Evolutionary conservation across 345 rosid species (phyloP).

Genomic region (Eucalyptus caleyi): DNA sequence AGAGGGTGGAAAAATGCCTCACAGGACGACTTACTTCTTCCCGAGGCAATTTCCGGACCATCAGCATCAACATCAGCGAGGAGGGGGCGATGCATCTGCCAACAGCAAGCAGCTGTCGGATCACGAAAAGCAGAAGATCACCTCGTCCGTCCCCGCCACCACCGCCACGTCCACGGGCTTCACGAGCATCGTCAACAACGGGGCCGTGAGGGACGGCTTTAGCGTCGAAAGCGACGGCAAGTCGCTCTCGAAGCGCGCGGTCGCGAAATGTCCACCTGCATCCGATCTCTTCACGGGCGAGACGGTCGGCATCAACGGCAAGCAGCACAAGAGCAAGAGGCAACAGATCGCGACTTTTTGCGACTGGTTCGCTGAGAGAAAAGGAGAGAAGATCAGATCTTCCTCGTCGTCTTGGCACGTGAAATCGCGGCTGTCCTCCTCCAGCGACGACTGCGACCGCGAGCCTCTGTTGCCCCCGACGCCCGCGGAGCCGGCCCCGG

Average conservation of each 20-base stretch:
- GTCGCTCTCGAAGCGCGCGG: constrained; percentile 1
- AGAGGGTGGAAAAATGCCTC: constrained; percentile 53
- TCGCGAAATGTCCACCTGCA: constrained; percentile 6
- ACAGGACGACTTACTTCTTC: constrained; percentile 92
- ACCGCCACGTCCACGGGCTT: background rate
- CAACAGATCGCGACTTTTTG: constrained; percentile 52
- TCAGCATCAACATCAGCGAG: background rate
- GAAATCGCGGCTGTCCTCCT: constrained; percentile 21
- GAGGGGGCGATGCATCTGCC: constrained; percentile 32
- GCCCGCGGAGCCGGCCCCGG: constrained; percentile 12
- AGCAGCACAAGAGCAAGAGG: constrained; percentile 13
- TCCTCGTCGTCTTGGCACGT: constrained; percentile 1
- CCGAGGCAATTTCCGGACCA: constrained; percentile 94
- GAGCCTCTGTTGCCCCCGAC: constrained; percentile 19
- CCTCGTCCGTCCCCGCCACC: background rate
- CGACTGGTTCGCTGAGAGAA: constrained; percentile 57
- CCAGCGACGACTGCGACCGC: constrained; percentile 33
- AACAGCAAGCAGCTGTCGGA: constrained; percentile 18
- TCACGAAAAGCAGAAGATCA: constrained; percentile 35
- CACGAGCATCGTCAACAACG: background rate
- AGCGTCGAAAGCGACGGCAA: constrained; percentile 15
- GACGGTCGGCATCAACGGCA: background rate
- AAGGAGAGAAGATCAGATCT: constrained; percentile 13
- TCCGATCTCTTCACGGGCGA: constrained; percentile 53
- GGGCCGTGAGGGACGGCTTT: background rate